These are phyloP conservation scores for Durusdinium trenchii DNA, from an alignment of 73 alveolate species.

Conservation along the genomic window DNA sequence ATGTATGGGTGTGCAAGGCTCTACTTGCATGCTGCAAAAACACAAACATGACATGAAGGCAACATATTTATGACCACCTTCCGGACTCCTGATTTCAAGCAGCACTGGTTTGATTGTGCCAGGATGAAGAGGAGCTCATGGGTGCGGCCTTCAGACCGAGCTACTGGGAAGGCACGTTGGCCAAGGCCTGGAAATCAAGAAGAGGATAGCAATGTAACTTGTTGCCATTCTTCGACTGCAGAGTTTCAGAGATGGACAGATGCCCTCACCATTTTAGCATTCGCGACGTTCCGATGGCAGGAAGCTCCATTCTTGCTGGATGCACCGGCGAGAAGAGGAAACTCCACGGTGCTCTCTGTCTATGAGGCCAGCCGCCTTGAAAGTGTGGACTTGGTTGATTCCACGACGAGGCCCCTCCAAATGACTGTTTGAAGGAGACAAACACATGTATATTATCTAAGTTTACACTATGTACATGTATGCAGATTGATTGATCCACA, in stretches of 20 bases:
- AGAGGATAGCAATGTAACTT: too few species aligned
- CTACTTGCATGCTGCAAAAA: neutral
- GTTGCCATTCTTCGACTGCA: too few species aligned
- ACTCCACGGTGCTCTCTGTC: slow-evolving; percentile 43
- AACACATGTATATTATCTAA: too few species aligned
- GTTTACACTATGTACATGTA: too few species aligned
- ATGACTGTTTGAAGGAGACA: too few species aligned
- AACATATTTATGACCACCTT: too few species aligned
- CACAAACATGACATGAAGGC: too few species aligned
- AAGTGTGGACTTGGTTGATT: neutral
- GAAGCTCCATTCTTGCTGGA: slow-evolving; percentile 84
- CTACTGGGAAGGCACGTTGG: slow-evolving; percentile 57
- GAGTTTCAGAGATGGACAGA: too few species aligned
- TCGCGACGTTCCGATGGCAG: neutral
- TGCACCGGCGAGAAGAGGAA: slow-evolving; percentile 46
- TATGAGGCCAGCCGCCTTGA: slow-evolving; percentile 29
- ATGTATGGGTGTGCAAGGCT: neutral
- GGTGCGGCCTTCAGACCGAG: slow-evolving; percentile 86
- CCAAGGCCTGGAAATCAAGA: slow-evolving; percentile 47
- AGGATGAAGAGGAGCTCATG: slow-evolving; percentile 57
- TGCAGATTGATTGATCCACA: too few species aligned
- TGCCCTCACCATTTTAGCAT: too few species aligned
- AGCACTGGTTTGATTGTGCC: too few species aligned
- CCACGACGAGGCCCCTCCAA: neutral
- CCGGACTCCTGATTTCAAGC: too few species aligned